A percentile compares a stretch with the other conserved stretches of the same genome.
These are phyloP conservation scores for Podaxis carcinomalis DNA, from an alignment of 768 basidiomycete genomes.

Conservation along the genomic window DNA sequence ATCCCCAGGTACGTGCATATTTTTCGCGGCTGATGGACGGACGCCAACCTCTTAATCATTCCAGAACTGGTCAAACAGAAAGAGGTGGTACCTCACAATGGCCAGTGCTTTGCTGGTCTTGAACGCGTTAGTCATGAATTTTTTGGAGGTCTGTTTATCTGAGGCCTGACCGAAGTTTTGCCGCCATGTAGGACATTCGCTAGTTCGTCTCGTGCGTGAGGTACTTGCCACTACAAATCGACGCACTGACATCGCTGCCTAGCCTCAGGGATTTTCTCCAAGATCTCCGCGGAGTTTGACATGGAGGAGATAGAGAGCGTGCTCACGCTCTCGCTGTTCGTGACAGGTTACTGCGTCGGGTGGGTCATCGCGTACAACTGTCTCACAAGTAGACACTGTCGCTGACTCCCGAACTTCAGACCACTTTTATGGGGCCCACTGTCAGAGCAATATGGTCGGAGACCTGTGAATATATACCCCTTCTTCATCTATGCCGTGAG, in stretches of 20 bases:
- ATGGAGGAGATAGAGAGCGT: slow-evolving; percentile 48
- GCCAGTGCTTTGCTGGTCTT: slow-evolving; percentile 46
- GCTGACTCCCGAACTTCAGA: slow-evolving; percentile 13
- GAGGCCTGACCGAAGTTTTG: background rate
- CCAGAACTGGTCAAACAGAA: slow-evolving; percentile 45
- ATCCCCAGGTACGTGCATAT: slow-evolving; percentile 38
- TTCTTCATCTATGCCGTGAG: slow-evolving; percentile 53
- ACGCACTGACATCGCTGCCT: background rate
- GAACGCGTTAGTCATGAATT: slow-evolving; percentile 39
- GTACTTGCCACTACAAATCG: background rate
- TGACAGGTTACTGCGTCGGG: slow-evolving; percentile 67
- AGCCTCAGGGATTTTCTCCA: slow-evolving; percentile 44
- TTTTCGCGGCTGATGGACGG: background rate
- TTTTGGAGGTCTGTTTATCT: background rate
- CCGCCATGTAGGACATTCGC: slow-evolving; percentile 48
- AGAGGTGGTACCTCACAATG: slow-evolving; percentile 50
- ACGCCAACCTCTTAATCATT: background rate
- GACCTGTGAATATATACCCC: slow-evolving; percentile 51
- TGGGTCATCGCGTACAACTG: slow-evolving; percentile 12
- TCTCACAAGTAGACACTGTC: background rate
- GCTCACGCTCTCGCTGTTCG: slow-evolving; percentile 58
- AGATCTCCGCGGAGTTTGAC: slow-evolving; percentile 41
- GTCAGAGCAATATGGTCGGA: slow-evolving; percentile 54
- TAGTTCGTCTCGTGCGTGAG: slow-evolving; percentile 45
- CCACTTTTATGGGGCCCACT: slow-evolving; percentile 58